Conservation (phyloP, 139 green algal species). For the Pseudopediastrum boryanum region DNA sequence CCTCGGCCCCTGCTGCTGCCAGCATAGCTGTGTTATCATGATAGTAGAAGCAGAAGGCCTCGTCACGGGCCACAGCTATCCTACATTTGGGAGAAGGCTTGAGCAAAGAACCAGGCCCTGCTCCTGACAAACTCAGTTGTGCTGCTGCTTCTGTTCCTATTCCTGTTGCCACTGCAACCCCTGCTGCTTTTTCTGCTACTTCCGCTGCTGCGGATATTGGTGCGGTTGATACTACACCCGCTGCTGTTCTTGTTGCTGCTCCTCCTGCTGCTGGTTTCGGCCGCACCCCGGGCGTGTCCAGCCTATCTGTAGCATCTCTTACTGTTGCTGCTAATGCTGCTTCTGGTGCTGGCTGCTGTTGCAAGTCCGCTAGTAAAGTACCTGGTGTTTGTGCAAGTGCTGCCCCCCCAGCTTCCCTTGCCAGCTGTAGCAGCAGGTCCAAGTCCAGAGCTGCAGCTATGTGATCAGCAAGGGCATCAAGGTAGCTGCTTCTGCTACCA, state of each 20-base stretch:
- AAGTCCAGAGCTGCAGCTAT: not conserved
- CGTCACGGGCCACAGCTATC: constrained; percentile 25
- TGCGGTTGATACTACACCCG: not conserved
- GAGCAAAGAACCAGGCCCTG: too few relatives aligned
- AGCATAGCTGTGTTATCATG: constrained; percentile 56
- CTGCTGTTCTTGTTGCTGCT: constrained; percentile 4
- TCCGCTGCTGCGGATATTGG: not conserved
- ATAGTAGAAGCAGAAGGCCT: constrained; percentile 34
- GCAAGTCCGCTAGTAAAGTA: not conserved
- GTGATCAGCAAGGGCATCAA: not conserved
- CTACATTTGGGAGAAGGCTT: too few relatives aligned
- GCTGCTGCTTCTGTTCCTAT: not conserved
- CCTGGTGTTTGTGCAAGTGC: too few relatives aligned
- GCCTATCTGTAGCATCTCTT: not conserved
- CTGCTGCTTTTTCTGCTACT: not conserved
- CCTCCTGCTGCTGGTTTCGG: not conserved
- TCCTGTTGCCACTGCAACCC: not conserved
- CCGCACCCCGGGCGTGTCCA: too few relatives aligned
- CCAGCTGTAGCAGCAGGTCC: not conserved
- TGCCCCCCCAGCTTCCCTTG: not conserved
- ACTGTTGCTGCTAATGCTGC: not conserved
- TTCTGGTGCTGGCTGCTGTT: constrained; percentile 11
- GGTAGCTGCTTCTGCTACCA: not conserved
- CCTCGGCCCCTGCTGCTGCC: constrained; percentile 68
- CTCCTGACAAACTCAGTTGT: too few relatives aligned